Evolutionary conservation across 2,329 filamentous ascomycete genomes (phyloP).

Genomic region (Sphaerulina vaccinii): DNA sequence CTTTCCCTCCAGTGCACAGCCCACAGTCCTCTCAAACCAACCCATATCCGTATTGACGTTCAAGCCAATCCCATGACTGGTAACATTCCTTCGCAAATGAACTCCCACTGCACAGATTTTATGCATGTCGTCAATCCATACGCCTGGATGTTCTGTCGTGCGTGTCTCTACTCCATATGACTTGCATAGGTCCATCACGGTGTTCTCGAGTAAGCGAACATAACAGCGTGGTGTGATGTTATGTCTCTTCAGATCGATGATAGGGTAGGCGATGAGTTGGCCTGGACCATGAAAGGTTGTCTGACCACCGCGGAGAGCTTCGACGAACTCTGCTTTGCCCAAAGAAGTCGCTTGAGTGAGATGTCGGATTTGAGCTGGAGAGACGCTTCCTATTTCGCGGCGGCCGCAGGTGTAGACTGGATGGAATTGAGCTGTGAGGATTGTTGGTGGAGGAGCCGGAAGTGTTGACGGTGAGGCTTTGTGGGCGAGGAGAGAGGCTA

Average conservation of each 20-base stretch:
- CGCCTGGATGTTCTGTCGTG: conserved; percentile 75
- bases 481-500: conserved; percentile 58
- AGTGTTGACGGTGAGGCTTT: conserved; percentile 41
- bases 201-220: conserved; percentile 73
- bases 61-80: conserved; percentile 78
- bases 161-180: conserved; percentile 60
- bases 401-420: conserved; percentile 90
- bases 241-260: conserved; percentile 75
- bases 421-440: conserved; percentile 78
- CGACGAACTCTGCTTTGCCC: conserved; percentile 60
- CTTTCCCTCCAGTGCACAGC: conserved; percentile 81
- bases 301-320: conserved; percentile 80
- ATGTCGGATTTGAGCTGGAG: conserved; percentile 45
- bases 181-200: conserved; percentile 65
- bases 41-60: conserved; percentile 66
- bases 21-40: conserved; percentile 75
- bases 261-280: conserved; percentile 87
- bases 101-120: conserved; percentile 93
- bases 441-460: conserved; percentile 50
- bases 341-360: conserved; percentile 36
- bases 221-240: conserved; percentile 71
- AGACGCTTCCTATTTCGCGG: conserved; percentile 62
- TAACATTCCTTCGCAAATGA: conserved; percentile 81
- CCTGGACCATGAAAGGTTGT: conserved; percentile 95
- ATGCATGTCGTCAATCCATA: conserved; percentile 62